Percentiles rank a stretch among this genome's conserved stretches.
Evolutionary conservation across 23 red algal species (phyloP).

Genomic region (Agarophyton chilense): DNA sequence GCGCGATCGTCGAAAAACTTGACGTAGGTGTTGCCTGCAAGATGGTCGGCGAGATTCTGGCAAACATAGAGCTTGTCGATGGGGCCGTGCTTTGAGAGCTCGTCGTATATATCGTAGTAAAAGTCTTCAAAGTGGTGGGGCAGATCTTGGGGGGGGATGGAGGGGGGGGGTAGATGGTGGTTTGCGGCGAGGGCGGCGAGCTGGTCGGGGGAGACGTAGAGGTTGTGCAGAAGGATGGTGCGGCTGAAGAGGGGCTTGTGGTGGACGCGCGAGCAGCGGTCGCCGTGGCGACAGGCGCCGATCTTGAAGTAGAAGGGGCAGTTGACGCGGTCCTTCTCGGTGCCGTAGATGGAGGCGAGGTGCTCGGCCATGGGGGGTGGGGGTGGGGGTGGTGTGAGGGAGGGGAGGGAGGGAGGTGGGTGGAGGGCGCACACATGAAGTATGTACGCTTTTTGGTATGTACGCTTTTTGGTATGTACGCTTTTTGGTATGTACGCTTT

Average conservation of each 20-base stretch:
- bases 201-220: conserved; percentile 75
- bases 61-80: conserved; percentile 82
- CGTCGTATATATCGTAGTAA: conserved; percentile 71
- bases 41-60: conserved; percentile 77
- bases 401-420: too few relatives aligned
- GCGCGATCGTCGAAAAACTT: conserved; percentile 80
- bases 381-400: too few relatives aligned
- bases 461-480: too few relatives aligned
- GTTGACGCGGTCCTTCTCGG: conserved; percentile 76
- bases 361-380: conserved; percentile 89
- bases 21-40: conserved; percentile 85
- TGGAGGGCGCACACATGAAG: too few relatives aligned
- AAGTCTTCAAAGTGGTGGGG: conserved; percentile 84
- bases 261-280: conserved; percentile 86
- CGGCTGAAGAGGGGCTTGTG: conserved; percentile 78
- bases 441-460: too few relatives aligned
- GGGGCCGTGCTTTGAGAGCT: conserved; percentile 67
- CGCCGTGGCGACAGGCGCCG: conserved; percentile 89
- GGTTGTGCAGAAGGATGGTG: conserved; percentile 83
- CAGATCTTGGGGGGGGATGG: conserved; percentile 60
- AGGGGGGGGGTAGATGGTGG: conserved; percentile 55
- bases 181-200: conserved; percentile 58
- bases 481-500: too few relatives aligned
- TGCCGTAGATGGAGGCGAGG: conserved; percentile 76
- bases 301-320: conserved; percentile 92